Conservation (phyloP, 306 rosid genomes). For the Betula pendula region DNA sequence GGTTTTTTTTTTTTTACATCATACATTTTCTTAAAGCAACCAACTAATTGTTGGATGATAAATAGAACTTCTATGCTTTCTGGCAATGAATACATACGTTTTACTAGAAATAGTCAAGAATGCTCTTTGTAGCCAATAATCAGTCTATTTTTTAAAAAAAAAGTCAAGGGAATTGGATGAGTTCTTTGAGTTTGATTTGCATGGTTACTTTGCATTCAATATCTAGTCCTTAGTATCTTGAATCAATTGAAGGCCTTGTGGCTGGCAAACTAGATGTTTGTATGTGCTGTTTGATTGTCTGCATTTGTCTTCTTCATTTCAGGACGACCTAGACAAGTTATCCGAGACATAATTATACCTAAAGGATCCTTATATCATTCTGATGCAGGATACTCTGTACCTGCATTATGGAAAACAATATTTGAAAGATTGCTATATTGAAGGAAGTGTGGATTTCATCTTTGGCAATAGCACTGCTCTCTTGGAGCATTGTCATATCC, state of each 20-base stretch:
- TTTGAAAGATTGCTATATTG: conserved; percentile 83
- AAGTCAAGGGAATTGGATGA: conserved; percentile 2
- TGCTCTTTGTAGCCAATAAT: neutral
- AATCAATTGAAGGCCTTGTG: conserved; percentile 11
- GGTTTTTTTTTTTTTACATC: conserved; percentile 1
- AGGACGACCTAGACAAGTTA: conserved; percentile 9
- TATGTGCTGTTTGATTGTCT: conserved; percentile 17
- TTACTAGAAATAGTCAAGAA: neutral
- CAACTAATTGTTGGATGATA: neutral
- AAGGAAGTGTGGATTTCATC: conserved; percentile 93
- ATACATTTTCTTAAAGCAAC: neutral
- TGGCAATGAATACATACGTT: neutral
- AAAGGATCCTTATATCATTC: conserved; percentile 9
- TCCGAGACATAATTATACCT: neutral
- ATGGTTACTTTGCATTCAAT: neutral
- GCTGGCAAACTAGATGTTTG: conserved; percentile 13
- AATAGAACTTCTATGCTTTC: neutral
- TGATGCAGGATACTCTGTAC: conserved; percentile 80
- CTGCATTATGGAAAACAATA: conserved; percentile 79
- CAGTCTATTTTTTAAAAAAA: neutral
- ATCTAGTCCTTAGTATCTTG: conserved; percentile 13
- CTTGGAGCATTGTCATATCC: conserved; percentile 82
- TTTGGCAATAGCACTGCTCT: conserved; percentile 92
- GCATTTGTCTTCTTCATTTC: conserved; percentile 19
- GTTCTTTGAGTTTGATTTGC: conserved; percentile 5